Conservation (phyloP, 73 alveolate genomes). For the Tetrahymena thermophila region DNA sequence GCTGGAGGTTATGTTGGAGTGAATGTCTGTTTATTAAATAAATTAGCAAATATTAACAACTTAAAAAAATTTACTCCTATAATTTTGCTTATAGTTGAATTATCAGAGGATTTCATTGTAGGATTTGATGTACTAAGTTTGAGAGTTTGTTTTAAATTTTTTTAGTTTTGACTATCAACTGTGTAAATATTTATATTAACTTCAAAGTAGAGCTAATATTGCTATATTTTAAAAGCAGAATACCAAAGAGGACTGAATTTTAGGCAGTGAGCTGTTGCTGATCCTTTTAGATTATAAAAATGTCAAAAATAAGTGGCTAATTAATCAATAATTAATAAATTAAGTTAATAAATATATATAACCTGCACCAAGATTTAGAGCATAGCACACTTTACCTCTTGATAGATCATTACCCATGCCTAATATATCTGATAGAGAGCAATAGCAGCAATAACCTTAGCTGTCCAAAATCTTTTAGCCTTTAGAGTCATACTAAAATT, state of each 20-base stretch:
- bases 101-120: constrained; percentile 10
- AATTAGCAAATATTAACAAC: background rate
- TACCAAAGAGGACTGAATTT: constrained; percentile 48
- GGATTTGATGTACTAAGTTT: constrained; percentile 43
- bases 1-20: constrained; percentile 53
- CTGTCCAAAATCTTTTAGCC: constrained; percentile 42
- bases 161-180: constrained; percentile 9
- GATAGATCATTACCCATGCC: constrained; percentile 3
- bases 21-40: background rate
- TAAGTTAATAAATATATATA: too few species aligned
- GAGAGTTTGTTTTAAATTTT: background rate
- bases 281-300: background rate
- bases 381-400: constrained; percentile 52
- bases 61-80: constrained; percentile 46
- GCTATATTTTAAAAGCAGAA: constrained; percentile 48
- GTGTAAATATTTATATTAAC: constrained; percentile 31
- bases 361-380: constrained; percentile 30
- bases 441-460: constrained; percentile 73
- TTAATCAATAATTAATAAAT: too few species aligned
- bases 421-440: constrained; percentile 30
- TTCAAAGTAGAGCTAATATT: constrained; percentile 44
- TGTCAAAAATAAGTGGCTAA: too few species aligned
- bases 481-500: constrained; percentile 29
- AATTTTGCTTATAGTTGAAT: constrained; percentile 41
- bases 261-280: constrained; percentile 68